Conservation (phyloP, 352 stramenopile species). For the Phytophthora agathidicida region DNA sequence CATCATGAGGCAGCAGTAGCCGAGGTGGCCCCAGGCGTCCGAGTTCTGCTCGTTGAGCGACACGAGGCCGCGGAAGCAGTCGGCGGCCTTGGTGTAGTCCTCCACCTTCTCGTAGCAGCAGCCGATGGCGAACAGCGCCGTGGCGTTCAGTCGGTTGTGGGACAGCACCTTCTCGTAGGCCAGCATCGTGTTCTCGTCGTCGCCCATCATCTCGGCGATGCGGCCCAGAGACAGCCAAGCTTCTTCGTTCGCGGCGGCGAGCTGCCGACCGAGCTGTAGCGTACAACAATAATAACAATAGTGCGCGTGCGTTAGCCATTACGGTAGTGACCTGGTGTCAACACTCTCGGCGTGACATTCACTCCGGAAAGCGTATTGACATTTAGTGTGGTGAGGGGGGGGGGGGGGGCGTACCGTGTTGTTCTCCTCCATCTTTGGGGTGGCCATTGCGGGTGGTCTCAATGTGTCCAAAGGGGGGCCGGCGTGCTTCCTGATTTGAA, state of each 20-base stretch:
- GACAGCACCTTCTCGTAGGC: conserved; percentile 89
- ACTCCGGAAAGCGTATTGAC: conserved; percentile 8
- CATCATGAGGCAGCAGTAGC: conserved; percentile 91
- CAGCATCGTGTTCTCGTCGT: conserved; percentile 89
- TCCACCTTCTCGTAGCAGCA: conserved; percentile 90
- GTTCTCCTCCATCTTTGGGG: conserved; percentile 85
- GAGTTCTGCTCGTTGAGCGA: conserved; percentile 87
- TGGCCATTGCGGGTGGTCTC: conserved; percentile 48
- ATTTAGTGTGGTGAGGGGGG: too few species aligned
- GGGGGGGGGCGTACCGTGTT: conserved; percentile 66
- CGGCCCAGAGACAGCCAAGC: conserved; percentile 82
- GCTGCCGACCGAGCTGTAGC: conserved; percentile 65
- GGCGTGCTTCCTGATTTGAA: conserved; percentile 17
- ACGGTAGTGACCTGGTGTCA: neutral
- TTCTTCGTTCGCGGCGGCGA: conserved; percentile 83
- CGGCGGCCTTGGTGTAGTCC: conserved; percentile 87
- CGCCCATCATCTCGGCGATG: conserved; percentile 91
- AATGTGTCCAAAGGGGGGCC: neutral
- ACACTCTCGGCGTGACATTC: conserved; percentile 21
- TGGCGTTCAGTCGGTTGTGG: conserved; percentile 87
- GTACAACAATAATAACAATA: too few species aligned
- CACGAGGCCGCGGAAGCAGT: conserved; percentile 87
- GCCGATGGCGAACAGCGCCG: conserved; percentile 82
- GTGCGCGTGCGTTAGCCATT: conserved; percentile 4
- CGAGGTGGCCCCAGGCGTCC: conserved; percentile 83